These are phyloP conservation scores for Xylaria arbuscula DNA, from an alignment of 2,329 filamentous ascomycete genomes.

Conservation along the genomic window DNA sequence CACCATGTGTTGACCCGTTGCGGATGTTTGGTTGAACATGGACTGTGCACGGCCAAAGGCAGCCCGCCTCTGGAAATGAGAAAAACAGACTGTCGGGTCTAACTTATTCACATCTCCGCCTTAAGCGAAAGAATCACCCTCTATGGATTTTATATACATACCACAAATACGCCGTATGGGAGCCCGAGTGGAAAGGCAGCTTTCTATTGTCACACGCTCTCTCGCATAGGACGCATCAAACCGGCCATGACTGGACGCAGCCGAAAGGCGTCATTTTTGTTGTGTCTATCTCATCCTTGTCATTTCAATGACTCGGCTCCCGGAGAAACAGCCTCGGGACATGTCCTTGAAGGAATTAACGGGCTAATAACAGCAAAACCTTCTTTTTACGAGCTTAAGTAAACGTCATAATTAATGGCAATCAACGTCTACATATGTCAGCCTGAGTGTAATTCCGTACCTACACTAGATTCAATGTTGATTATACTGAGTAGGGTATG, in stretches of 20 bases:
- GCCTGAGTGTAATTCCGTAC: too few relatives aligned
- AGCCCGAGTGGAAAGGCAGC: not conserved
- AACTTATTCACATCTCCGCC: slow-evolving; percentile 18
- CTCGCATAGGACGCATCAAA: slow-evolving; percentile 12
- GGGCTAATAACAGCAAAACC: not conserved
- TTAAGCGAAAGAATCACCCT: slow-evolving; percentile 18
- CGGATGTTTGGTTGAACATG: slow-evolving; percentile 9
- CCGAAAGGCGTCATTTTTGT: not conserved
- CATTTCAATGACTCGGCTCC: not conserved
- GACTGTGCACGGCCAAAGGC: slow-evolving; percentile 1
- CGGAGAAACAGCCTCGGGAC: not conserved
- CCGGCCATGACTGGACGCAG: slow-evolving; percentile 10
- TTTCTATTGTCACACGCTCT: slow-evolving; percentile 10
- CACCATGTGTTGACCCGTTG: slow-evolving; percentile 24
- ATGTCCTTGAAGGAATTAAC: not conserved
- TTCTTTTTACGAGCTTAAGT: not conserved
- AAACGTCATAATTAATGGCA: not conserved
- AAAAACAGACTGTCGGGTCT: slow-evolving; percentile 31
- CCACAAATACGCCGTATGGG: not conserved
- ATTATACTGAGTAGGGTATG: not conserved
- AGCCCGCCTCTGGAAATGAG: slow-evolving; percentile 19
- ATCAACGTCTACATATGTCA: too few relatives aligned
- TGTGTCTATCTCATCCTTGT: not conserved
- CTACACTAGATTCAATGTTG: too few relatives aligned
- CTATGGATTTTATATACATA: not conserved